Evolutionary conservation across 129 eudicot species (phyloP).

Genomic region (Flaveria brownii): DNA sequence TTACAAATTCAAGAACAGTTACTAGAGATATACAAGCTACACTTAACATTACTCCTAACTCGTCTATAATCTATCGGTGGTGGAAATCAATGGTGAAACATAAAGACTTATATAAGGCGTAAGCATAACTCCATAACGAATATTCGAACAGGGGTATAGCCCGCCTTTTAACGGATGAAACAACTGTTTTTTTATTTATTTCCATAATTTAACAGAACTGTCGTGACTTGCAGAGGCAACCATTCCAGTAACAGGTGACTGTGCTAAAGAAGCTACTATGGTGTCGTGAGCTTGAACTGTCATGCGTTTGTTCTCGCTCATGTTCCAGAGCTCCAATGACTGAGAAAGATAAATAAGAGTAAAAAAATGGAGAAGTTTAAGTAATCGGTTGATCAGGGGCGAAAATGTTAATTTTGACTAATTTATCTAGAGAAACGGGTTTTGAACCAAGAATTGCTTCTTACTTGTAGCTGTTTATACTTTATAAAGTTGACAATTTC

Average conservation of each 20-base stretch:
- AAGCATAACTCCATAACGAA: constrained; percentile 17
- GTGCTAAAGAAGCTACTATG: constrained; percentile 79
- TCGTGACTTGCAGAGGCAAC: constrained; percentile 97
- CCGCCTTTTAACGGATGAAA: constrained; percentile 9
- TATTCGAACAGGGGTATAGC: not conserved
- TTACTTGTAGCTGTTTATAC: not conserved
- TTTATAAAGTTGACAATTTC: not conserved
- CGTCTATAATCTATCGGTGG: constrained; percentile 21
- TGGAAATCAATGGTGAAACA: constrained; percentile 20
- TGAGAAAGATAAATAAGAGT: constrained; percentile 4
- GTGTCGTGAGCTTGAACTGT: constrained; percentile 87
- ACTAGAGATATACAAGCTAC: constrained; percentile 30
- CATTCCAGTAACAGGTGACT: constrained; percentile 90
- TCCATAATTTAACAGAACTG: constrained; percentile 87
- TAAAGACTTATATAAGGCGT: not conserved
- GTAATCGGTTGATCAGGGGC: not conserved
- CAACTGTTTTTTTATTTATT: constrained; percentile 35
- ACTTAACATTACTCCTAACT: constrained; percentile 30
- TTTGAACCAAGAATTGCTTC: not conserved
- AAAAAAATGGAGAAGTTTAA: not conserved
- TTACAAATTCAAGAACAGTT: constrained; percentile 14
- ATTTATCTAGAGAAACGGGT: not conserved
- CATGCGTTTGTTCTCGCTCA: constrained; percentile 95
- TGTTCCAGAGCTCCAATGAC: constrained; percentile 98
- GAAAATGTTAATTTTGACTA: not conserved